These are phyloP conservation scores for Verticillium longisporum DNA, from an alignment of 2,329 filamentous ascomycete species.

Conservation along the genomic window DNA sequence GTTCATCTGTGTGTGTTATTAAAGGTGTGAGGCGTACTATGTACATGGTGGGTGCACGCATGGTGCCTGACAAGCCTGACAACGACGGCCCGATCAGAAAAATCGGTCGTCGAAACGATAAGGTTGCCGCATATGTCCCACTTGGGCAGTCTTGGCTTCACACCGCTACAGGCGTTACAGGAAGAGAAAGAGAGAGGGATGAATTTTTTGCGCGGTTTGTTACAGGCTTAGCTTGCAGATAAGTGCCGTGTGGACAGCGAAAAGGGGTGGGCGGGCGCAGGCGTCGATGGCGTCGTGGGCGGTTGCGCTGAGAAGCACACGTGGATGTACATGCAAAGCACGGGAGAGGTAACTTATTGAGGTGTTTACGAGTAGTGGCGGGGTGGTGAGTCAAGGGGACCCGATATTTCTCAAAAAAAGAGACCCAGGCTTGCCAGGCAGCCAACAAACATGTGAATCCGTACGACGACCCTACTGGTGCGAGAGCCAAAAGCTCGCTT, in stretches of 20 bases:
- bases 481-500: neutral
- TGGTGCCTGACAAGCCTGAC: neutral
- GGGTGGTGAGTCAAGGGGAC: neutral
- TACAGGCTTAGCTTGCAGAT: neutral
- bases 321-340: neutral
- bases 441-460: neutral
- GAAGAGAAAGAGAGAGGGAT: no score
- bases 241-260: neutral
- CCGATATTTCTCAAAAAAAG: no score
- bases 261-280: neutral
- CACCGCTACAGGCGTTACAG: neutral
- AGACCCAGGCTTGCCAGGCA: no score
- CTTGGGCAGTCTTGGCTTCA: neutral
- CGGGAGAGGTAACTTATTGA: neutral
- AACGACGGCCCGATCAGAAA: neutral
- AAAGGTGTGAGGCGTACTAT: neutral
- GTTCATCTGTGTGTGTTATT: neutral
- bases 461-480: neutral
- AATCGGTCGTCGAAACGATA: neutral
- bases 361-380: neutral
- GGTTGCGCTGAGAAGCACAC: no score
- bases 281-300: no score
- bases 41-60: neutral
- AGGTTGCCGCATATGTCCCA: neutral
- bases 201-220: neutral